Conservation (phyloP, 768 basidiomycete species). For the Punctularia strigosozonata region DNA sequence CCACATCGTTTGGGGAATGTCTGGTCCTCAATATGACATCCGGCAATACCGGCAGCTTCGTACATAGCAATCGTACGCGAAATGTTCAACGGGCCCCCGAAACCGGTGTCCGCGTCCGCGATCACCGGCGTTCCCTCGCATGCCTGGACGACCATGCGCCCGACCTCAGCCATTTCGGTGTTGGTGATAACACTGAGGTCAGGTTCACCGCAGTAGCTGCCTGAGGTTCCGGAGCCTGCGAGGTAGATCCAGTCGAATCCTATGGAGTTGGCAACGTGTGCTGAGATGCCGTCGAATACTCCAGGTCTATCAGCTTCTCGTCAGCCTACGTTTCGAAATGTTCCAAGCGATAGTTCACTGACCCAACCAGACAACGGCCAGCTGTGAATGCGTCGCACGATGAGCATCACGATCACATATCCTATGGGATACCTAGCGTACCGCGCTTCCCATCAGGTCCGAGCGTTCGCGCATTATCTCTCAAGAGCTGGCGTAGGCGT, state of each 20-base stretch:
- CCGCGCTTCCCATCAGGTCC: too few relatives aligned
- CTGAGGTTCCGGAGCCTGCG: constrained; percentile 13
- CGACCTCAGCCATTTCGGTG: constrained; percentile 12
- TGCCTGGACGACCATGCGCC: constrained; percentile 11
- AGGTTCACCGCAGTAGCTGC: constrained; percentile 12
- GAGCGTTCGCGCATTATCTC: too few relatives aligned
- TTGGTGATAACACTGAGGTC: constrained; percentile 15
- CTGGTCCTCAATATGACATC: constrained; percentile 17
- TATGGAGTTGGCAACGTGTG: constrained; percentile 12
- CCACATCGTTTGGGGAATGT: constrained; percentile 17
- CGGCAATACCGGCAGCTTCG: constrained; percentile 14
- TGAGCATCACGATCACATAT: too few relatives aligned
- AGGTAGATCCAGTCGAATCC: constrained; percentile 16
- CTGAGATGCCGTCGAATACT: constrained; percentile 16
- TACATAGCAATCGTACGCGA: constrained; percentile 13
- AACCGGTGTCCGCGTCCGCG: constrained; percentile 15
- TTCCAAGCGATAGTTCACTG: too few relatives aligned
- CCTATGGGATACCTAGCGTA: too few relatives aligned
- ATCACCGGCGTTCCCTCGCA: constrained; percentile 12
- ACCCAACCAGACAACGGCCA: too few relatives aligned
- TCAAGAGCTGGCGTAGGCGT: too few relatives aligned
- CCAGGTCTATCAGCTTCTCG: too few relatives aligned
- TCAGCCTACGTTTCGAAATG: too few relatives aligned
- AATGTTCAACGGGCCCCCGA: constrained; percentile 15
- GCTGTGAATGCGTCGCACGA: too few relatives aligned